Conservation (phyloP, 164 flowering plant genomes). For the Vitis labrusca region DNA sequence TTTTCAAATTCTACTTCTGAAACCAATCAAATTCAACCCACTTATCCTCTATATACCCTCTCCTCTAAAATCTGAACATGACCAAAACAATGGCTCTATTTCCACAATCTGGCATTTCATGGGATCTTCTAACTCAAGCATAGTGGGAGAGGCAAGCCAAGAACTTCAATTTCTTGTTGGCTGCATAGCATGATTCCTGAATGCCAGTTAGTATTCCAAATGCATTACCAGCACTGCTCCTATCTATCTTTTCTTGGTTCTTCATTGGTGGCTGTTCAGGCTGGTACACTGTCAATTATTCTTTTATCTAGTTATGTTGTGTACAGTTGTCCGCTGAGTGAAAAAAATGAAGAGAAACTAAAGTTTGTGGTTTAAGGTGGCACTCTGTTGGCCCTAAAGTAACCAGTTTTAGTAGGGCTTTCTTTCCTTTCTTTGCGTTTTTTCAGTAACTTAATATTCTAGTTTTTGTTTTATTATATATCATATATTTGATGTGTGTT, state of each 20-base stretch:
- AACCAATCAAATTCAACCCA: too few species aligned
- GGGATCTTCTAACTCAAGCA: conserved; percentile 34
- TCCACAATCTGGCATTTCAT: conserved; percentile 12
- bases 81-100: too few species aligned
- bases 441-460: too few species aligned
- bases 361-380: too few species aligned
- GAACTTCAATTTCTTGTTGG: conserved; percentile 69
- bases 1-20: too few species aligned
- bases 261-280: conserved; percentile 68
- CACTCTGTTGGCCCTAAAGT: too few species aligned
- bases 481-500: not conserved
- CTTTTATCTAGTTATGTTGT: not conserved
- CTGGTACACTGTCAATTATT: not conserved
- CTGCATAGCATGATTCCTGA: conserved; percentile 62
- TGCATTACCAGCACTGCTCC: conserved; percentile 37
- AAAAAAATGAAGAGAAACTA: too few species aligned
- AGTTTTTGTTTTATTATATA: too few species aligned
- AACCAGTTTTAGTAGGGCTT: too few species aligned
- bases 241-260: conserved; percentile 61
- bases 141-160: conserved; percentile 58
- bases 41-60: too few species aligned
- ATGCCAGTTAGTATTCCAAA: conserved; percentile 42
- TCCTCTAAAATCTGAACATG: too few species aligned
- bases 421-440: not conserved
- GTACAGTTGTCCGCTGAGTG: not conserved